Evolutionary conservation across 208 protist genomes (phyloP), one percentile per base, ranked within the genome.

Genomic region (Phytomonas francai): DNA sequence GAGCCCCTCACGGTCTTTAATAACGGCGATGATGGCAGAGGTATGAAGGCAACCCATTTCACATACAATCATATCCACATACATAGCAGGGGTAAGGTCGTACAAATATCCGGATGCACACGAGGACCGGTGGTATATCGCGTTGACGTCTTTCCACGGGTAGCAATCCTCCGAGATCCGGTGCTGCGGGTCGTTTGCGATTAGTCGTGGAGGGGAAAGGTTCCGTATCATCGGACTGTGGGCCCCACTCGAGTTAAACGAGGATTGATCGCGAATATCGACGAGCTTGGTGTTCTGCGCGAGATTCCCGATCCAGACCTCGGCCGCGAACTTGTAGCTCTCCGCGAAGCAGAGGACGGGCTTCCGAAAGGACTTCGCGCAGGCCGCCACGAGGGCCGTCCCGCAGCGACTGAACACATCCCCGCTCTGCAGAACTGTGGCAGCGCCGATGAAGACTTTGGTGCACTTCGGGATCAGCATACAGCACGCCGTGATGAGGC

Each of bases 291-390:
- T 96, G 83, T 99, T 99, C 78, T 88, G 96, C 57, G 92, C 96
- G 66, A 99, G 85, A 28, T 91, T 95, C 56, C 98, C 97, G 0
- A 99, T 74, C 83, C 97, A 97, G 58, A 96, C 93, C 60, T 96
- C 85, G 30, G 98, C 87, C n/a, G 92, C 77, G 78, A 99, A 99
- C 75, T 99, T 99, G 86, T 98, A 99, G 36, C 96, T 98, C 74
- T 99, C 98, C 65, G 94, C 97, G 62, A 97, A 98, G 45, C 98
- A 97, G 39, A 99, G 83, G 30, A 99, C 96, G 22, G 97, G 97
- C 63, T 98, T 93, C 51, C 94, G 86, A 70, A 95, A 97, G 4
- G 77, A 63, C 65, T 97, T 91, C 8, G 97, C 97, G 36, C 94
- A 92, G 49, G 97, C 87, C 7, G 92, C 88, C 1, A 99, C 93